These are phyloP conservation scores for Xylariaceae sp. DNA, from an alignment of 2,329 filamentous ascomycete species.

Conservation along the genomic window DNA sequence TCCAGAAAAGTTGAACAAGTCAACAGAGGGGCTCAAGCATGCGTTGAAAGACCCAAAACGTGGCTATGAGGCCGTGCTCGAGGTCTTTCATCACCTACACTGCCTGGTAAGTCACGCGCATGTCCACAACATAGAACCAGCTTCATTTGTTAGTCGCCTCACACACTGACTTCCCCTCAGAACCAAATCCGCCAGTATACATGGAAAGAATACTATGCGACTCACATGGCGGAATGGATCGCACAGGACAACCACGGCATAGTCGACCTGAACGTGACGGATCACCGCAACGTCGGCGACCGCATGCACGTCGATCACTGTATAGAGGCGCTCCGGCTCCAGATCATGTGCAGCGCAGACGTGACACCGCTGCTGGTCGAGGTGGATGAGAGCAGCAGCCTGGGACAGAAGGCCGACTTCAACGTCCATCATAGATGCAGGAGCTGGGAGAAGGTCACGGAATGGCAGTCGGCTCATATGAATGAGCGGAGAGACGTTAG, in stretches of 20 bases:
- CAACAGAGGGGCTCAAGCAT: constrained; percentile 3
- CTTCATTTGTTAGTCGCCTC: too few species aligned
- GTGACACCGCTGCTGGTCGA: constrained; percentile 3
- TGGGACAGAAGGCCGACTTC: constrained; percentile 4
- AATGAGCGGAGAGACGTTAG: not conserved
- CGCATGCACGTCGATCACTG: constrained; percentile 14
- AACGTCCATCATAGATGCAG: constrained; percentile 9
- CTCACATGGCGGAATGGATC: not conserved
- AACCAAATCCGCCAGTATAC: constrained; percentile 11
- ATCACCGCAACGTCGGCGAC: not conserved
- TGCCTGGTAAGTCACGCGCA: constrained; percentile 1
- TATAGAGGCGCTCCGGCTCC: constrained; percentile 8
- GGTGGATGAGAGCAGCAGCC: not conserved
- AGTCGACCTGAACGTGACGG: constrained; percentile 3
- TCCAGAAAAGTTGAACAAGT: constrained; percentile 4
- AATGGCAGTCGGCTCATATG: constrained; percentile 2
- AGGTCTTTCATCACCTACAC: constrained; percentile 11
- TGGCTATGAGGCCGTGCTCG: constrained; percentile 7
- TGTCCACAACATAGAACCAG: not conserved
- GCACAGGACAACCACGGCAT: not conserved
- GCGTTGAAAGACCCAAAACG: not conserved
- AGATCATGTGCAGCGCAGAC: constrained; percentile 11
- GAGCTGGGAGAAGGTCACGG: constrained; percentile 1
- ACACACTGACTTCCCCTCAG: not conserved
- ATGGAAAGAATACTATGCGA: constrained; percentile 5